Base-by-base conservation (phyloP, 2,329 filamentous ascomycete genomes). In the Coniella vitis region DNA sequence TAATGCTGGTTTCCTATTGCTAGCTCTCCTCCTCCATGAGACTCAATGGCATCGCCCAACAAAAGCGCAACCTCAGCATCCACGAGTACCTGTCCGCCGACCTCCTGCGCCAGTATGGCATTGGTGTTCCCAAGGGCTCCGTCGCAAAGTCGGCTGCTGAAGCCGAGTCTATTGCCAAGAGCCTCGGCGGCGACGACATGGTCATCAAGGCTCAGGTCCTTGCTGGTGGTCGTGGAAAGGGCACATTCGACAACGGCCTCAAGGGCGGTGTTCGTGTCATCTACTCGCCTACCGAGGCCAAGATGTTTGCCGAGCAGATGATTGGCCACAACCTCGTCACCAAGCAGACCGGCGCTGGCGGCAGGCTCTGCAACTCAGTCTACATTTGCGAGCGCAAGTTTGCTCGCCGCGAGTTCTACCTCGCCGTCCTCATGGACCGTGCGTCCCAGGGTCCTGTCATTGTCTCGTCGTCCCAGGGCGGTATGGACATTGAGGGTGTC, bases 361-460 rank as follows among this genome's bases (percentile, higher is more conserved):
- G 93, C 66, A 89, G 93, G 69, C 82, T 95, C 68, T 98, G 93
- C 81, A 97, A 87, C 72, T 81, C 90, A 56, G 93, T 98, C 67
- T 97, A 95, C 78, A 97, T 98, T 68, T 95, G 91, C 74, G 93
- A 98, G 81, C 90, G 93, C 80, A 98, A 98, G 79, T 98, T 96
- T 66, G 93, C 93, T 61, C 90, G 93, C 60, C 86, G 93, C 66
- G 93, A 98, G 74, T 98, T 98, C 78, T 98, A 98, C 78, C 84
- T 98, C 52, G 93, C 93, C 64, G 86, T 98, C 64, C 84, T 98
- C 62, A 97, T 98, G 93, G 93, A 98, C 77, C 89, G 93, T 65
- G 82, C 78, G 59, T 84, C 86, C 45, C 93, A 97, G 75, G 78
- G 81, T 57, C 93, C 93, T 60, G 90, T 97, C 66, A 96, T 98